phyloP scores from a whole-genome alignment of 1,139 yeast species.

The Candida dubliniensis region DNA sequence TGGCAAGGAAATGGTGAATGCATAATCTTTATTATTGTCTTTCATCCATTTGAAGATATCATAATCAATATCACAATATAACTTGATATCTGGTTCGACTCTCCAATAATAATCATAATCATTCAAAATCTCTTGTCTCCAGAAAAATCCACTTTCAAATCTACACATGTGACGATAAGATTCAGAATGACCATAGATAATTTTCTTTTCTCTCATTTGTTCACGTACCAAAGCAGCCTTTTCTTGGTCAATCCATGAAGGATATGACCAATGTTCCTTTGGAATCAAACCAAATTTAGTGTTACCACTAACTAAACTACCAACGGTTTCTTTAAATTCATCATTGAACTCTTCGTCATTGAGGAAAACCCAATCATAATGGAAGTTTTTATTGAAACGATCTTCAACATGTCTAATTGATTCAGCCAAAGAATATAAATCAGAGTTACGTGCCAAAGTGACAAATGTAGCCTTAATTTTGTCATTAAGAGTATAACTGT shows the following conservation, averaged over 20 bases:
- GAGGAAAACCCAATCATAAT: slow-evolving; percentile 50
- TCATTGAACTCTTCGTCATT: slow-evolving; percentile 44
- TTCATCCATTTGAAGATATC: slow-evolving; percentile 83
- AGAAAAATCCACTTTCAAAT: slow-evolving; percentile 87
- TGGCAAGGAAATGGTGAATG: slow-evolving; percentile 79
- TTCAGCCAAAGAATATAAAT: slow-evolving; percentile 34
- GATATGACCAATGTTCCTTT: slow-evolving; percentile 51
- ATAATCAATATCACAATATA: slow-evolving; percentile 78
- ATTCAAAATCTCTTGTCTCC: slow-evolving; percentile 67
- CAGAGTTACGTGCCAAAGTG: slow-evolving; percentile 44
- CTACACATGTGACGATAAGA: slow-evolving; percentile 89
- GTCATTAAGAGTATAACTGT: slow-evolving; percentile 18
- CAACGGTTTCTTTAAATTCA: slow-evolving; percentile 37
- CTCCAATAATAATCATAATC: slow-evolving; percentile 91
- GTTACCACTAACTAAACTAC: slow-evolving; percentile 37
- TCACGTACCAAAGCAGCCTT: slow-evolving; percentile 55
- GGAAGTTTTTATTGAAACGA: slow-evolving; percentile 41
- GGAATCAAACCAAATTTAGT: slow-evolving; percentile 48
- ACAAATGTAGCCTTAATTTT: slow-evolving; percentile 48
- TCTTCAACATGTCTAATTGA: slow-evolving; percentile 49
- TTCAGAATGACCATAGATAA: slow-evolving; percentile 62
- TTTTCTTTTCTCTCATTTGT: slow-evolving; percentile 48
- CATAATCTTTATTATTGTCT: slow-evolving; percentile 69
- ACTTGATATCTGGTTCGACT: slow-evolving; percentile 82
- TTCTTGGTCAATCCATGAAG: slow-evolving; percentile 58